Base-by-base conservation (phyloP, 2,329 filamentous ascomycete genomes). In the Huntiella moniliformis region DNA sequence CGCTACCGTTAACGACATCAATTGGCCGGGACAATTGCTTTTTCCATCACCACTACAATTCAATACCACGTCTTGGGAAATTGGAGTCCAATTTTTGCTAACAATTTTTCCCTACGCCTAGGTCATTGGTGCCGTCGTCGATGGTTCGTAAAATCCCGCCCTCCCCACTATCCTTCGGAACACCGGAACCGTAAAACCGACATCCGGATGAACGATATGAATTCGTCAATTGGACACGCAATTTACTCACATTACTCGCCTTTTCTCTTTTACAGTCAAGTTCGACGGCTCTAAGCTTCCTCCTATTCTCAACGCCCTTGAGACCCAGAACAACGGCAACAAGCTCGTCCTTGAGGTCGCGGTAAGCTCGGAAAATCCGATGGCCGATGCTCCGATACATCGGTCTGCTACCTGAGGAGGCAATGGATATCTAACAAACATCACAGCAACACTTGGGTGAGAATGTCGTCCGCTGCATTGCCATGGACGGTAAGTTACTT, bases 391-490 rank as follows among this genome's bases (percentile, higher is more conserved):
- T 43, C 39, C 47, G 39, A 46, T 46, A 15, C 10, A 60, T 51
- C n/a, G n/a, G 34, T 18, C 31, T 13, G 37, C 38, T n/a, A 38
- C 12, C 16, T 34, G 16, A 39, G 37, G 16, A 36, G 7, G 34
- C 36, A 8, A 18, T 5, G 8, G 33, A 12, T 44, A 36, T 36
- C 31, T 48, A 46, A 50, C 40, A 44, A 51, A 59, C 71, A 40
- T 44, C 51, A 56, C 59, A 95, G 86, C 91, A 98, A 95, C 91
- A 96, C 79, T 72, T 98, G 68, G 91, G 91, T 73, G 84, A 98
- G 75, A 94, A 85, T 74, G 84, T 95, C 64, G 91, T 98, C 67
- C 81, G 91, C 68, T 93, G 85, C 69, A 98, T 98, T 93, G 91
- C 91, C 70, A 98, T 98, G 91, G 91, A 98, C 71, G 91, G 88